Percentiles rank a stretch among this genome's conserved stretches.
Evolutionary conservation across 768 basidiomycete species (phyloP).

Genomic region (Cantharellus anzutake): DNA sequence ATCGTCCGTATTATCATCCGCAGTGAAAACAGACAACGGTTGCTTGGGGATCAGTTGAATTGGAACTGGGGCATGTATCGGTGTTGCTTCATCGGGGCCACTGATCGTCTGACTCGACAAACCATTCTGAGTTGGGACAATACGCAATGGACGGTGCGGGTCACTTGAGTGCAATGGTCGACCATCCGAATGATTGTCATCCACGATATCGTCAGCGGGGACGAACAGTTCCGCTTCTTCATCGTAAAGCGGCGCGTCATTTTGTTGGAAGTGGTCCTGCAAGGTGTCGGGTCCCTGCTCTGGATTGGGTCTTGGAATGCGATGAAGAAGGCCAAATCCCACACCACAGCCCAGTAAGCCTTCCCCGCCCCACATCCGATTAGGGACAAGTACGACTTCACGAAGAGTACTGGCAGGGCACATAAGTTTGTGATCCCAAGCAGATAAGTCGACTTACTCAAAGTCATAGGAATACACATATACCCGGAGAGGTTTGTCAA

Average conservation of each 20-base stretch:
- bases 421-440: slow-evolving; percentile 4
- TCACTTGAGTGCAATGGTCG: no score
- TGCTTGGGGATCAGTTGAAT: no score
- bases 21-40: no score
- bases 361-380: slow-evolving; percentile 94
- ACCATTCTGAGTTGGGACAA: no score
- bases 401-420: slow-evolving; percentile 46
- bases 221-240: slow-evolving; percentile 31
- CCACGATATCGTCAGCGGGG: slow-evolving; percentile 27
- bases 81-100: no score
- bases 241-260: neutral
- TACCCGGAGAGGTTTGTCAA: slow-evolving; percentile 82
- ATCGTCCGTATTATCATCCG: no score
- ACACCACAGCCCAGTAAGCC: slow-evolving; percentile 91
- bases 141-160: no score
- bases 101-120: no score
- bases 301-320: slow-evolving; percentile 57
- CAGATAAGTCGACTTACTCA: slow-evolving; percentile 39
- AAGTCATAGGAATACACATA: slow-evolving; percentile 97
- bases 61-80: no score
- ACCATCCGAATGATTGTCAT: slow-evolving; percentile 8
- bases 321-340: slow-evolving; percentile 82
- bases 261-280: slow-evolving; percentile 31
- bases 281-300: slow-evolving; percentile 18
- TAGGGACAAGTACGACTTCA: slow-evolving; percentile 88